Conservation (phyloP, 306 rosid species). For the Pterocarpus macrocarpus region DNA sequence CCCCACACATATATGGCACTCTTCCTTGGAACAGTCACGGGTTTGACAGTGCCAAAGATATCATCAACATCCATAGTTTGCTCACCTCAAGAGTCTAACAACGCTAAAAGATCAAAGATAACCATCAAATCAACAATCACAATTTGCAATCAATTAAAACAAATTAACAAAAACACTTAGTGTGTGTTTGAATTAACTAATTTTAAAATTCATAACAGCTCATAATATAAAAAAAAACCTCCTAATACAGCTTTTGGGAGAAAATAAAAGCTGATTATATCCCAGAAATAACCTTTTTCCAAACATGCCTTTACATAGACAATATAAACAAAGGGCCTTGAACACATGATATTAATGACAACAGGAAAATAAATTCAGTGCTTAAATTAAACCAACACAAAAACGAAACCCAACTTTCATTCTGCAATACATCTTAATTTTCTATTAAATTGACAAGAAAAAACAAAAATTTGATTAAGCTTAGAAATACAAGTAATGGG, state of each 20-base stretch:
- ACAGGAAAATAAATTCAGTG: neutral
- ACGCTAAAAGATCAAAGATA: neutral
- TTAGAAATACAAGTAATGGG: neutral
- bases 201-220: no score
- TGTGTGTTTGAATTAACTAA: no score
- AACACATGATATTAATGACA: slow-evolving; percentile 13
- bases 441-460: neutral
- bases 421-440: neutral
- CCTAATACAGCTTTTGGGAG: neutral
- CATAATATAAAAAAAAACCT: no score
- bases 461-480: neutral
- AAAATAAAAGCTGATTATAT: no score
- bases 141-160: neutral
- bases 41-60: slow-evolving; percentile 59
- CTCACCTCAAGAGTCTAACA: slow-evolving; percentile 37
- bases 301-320: neutral
- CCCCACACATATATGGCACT: slow-evolving; percentile 98
- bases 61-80: slow-evolving; percentile 68
- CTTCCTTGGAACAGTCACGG: slow-evolving; percentile 63
- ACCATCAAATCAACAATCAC: slow-evolving; percentile 11
- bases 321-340: neutral
- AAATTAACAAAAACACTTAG: neutral
- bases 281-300: neutral
- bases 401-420: neutral
- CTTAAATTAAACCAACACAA: neutral